phyloP scores from a whole-genome alignment of 2,329 filamentous ascomycete species.

The Nothophoma quercina region DNA sequence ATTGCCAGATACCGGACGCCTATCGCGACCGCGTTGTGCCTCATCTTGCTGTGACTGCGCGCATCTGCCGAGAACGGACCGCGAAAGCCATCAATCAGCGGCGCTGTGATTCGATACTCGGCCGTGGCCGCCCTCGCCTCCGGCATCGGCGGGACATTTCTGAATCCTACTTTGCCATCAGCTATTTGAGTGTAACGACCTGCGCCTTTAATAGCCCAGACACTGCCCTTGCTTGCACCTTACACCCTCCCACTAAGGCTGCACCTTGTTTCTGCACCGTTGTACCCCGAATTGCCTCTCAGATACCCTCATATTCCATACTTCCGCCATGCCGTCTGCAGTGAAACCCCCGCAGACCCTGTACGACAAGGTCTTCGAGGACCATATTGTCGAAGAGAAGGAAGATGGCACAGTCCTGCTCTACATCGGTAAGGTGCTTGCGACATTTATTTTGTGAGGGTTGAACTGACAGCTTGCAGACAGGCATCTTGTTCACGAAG shows the following conservation, averaged over 20 bases:
- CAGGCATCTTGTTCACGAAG: constrained; percentile 96
- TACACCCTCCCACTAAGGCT: constrained; percentile 4
- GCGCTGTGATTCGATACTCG: constrained; percentile 32
- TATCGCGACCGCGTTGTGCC: constrained; percentile 10
- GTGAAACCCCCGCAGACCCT: constrained; percentile 79
- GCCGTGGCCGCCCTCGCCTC: constrained; percentile 30
- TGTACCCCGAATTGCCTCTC: constrained; percentile 6
- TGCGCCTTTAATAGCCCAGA: constrained; percentile 30
- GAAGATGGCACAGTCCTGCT: constrained; percentile 90
- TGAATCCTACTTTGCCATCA: constrained; percentile 36
- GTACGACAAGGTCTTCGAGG: constrained; percentile 97
- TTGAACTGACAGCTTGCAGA: constrained; percentile 61
- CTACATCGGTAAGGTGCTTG: constrained; percentile 79
- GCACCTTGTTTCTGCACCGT: constrained; percentile 4
- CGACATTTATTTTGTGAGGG: neutral
- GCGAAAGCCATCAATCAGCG: constrained; percentile 22
- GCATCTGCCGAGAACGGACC: constrained; percentile 18
- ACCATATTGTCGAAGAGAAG: constrained; percentile 95
- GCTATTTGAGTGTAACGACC: constrained; percentile 34
- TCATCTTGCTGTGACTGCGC: neutral
- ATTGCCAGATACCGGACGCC: constrained; percentile 1
- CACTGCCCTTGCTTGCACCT: constrained; percentile 12
- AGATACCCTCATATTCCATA: constrained; percentile 11
- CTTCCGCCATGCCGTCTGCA: constrained; percentile 74
- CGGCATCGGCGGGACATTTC: constrained; percentile 42